Conservation (phyloP, 345 rosid species). For the Hibiscus tridactylites region DNA sequence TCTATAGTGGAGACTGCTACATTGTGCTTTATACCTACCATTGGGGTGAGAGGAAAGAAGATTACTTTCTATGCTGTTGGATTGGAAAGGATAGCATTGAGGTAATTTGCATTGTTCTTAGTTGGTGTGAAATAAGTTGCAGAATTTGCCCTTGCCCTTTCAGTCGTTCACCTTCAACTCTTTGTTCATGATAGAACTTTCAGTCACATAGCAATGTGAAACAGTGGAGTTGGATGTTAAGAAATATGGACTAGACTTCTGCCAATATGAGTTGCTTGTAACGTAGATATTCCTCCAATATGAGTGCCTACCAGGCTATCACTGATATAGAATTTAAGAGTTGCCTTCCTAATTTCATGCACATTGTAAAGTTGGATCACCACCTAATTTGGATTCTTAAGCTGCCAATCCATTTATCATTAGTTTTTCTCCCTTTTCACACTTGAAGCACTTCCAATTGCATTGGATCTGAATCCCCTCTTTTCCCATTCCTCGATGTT, state of each 20-base stretch:
- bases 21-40: constrained; percentile 81
- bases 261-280: not conserved
- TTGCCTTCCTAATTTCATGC: not conserved
- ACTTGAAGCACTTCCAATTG: not conserved
- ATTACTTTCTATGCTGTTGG: constrained; percentile 89
- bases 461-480: not conserved
- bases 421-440: not conserved
- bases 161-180: not conserved
- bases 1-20: constrained; percentile 93
- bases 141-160: not conserved
- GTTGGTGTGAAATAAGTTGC: constrained; percentile 1
- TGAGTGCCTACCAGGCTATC: not conserved
- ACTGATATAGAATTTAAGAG: not conserved
- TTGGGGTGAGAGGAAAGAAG: constrained; percentile 96
- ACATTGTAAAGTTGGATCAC: constrained; percentile 1
- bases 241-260: not conserved
- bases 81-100: constrained; percentile 80
- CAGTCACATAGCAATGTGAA: not conserved
- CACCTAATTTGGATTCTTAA: not conserved
- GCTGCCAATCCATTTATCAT: not conserved
- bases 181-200: not conserved
- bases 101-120: constrained; percentile 39
- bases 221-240: not conserved
- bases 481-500: not conserved
- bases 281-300: not conserved